A percentile compares a stretch with the other conserved stretches of the same genome.
Evolutionary conservation across 148 eudicot genomes (phyloP).

Genomic region (Mesembryanthemum crystallinum): DNA sequence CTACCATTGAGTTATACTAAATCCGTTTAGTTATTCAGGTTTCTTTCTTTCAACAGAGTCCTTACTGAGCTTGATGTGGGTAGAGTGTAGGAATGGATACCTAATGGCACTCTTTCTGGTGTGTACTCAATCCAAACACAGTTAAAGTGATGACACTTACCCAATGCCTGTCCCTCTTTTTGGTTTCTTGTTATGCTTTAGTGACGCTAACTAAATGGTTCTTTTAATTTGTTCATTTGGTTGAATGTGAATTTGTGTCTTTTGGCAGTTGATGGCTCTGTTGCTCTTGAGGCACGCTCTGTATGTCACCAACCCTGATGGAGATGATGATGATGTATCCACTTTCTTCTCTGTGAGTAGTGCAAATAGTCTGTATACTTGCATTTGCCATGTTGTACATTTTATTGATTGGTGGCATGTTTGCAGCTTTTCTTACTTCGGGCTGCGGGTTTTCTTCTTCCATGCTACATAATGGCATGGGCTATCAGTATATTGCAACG

Average conservation of each 20-base stretch:
- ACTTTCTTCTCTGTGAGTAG: constrained; percentile 70
- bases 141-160: neutral
- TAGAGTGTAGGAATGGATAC: neutral
- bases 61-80: neutral
- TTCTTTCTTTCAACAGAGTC: neutral
- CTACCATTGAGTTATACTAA: no score
- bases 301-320: constrained; percentile 53
- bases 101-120: neutral
- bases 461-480: constrained; percentile 89
- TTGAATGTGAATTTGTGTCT: constrained; percentile 13
- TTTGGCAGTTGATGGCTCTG: constrained; percentile 71
- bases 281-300: constrained; percentile 81
- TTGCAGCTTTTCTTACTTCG: constrained; percentile 78
- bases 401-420: constrained; percentile 16
- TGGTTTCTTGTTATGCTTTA: neutral
- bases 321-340: constrained; percentile 67
- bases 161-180: neutral
- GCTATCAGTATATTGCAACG: constrained; percentile 74
- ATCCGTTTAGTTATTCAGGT: neutral
- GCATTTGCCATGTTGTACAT: constrained; percentile 11
- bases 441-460: constrained; percentile 81
- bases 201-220: neutral
- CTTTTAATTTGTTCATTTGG: neutral
- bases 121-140: neutral
- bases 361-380: constrained; percentile 1